Base-by-base conservation (phyloP, 768 basidiomycete species). In the button mushroom (Agaricus bisporus) region DNA sequence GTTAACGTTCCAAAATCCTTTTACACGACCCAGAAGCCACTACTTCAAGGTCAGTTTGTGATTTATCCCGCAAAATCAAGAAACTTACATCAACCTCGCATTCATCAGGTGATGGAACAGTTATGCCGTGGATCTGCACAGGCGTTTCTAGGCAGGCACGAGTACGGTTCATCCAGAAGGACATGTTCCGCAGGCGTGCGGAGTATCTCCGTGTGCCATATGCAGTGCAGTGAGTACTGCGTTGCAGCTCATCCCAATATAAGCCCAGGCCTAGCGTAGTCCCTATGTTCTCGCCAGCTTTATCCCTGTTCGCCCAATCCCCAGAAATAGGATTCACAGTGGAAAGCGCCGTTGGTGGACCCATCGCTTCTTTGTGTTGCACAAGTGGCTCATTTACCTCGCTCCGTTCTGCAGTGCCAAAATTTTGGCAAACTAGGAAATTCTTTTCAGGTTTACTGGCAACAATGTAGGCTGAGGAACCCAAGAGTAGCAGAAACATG, bases 131-230 rank as follows among this genome's bases (percentile, higher is more conserved):
- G 26, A 72, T 69, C 28, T 54, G 59, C 38, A 66, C 61, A 11
- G 58, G 57, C 15, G 66, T 68, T 15, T 61, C 57, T 29, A 60
- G 56, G 58, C 68, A 70, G 10, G 60, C 55, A 17, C 55, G 48
- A 28, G 44, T 61, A 66, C 65, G 63, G 44, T 65, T 59, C 9
- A 62, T 48, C 51, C 66, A 64, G 36, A 66, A 59, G 5, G 69
- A 61, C 25, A 63, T 32, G 38, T 66, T 62, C 51, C 58, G 41
- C 22, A 73, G 50, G 18, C 54, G 58, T 20, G 69, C 70, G 20
- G 64, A 64, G 42, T 70, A 71, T 44, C 67, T 64, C 51, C 65
- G 58, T 4, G 56, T 63, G 17, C 64, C 66, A 48, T 62, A 70
- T 9, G 59, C 63, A 20, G 58, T 47, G 51, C 70, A 72, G 11